Evolutionary conservation across 352 stramenopile species (phyloP).

Genomic region (Nothophytophthora sp.): DNA sequence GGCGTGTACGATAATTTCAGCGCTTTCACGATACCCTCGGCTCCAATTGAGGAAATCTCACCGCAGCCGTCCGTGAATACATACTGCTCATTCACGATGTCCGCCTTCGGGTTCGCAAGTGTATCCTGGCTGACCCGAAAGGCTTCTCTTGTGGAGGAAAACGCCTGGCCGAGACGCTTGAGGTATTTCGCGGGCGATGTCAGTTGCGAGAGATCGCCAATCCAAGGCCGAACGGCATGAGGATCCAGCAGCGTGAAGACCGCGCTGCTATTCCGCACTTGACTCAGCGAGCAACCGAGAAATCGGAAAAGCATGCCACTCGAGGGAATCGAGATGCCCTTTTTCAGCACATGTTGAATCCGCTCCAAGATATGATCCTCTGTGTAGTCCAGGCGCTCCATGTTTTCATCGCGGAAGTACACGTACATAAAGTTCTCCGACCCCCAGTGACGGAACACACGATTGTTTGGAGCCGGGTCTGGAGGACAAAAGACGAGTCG

Average conservation of each 20-base stretch:
- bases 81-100: conserved; percentile 48
- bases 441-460: conserved; percentile 69
- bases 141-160: conserved; percentile 63
- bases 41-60: conserved; percentile 48
- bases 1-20: conserved; percentile 43
- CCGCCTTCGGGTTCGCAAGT: conserved; percentile 43
- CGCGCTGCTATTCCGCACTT: conserved; percentile 69
- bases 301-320: conserved; percentile 46
- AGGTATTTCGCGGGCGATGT: conserved; percentile 68
- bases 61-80: conserved; percentile 78
- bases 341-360: conserved; percentile 40
- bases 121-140: conserved; percentile 45
- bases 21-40: conserved; percentile 31
- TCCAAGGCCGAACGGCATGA: conserved; percentile 46
- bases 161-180: conserved; percentile 75
- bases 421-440: conserved; percentile 82
- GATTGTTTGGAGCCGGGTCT: conserved; percentile 53
- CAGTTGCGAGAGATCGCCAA: conserved; percentile 61
- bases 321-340: conserved; percentile 42
- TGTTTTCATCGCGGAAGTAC: conserved; percentile 84
- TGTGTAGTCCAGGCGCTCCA: conserved; percentile 65
- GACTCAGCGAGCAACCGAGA: conserved; percentile 73
- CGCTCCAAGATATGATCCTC: conserved; percentile 32
- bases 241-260: conserved; percentile 72
- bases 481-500: conserved; percentile 65